A percentile compares a stretch with the other conserved stretches of the same genome.
phyloP scores from a whole-genome alignment of 192 early-diverging fungal genomes.

The Neocallimastix lanati region DNA sequence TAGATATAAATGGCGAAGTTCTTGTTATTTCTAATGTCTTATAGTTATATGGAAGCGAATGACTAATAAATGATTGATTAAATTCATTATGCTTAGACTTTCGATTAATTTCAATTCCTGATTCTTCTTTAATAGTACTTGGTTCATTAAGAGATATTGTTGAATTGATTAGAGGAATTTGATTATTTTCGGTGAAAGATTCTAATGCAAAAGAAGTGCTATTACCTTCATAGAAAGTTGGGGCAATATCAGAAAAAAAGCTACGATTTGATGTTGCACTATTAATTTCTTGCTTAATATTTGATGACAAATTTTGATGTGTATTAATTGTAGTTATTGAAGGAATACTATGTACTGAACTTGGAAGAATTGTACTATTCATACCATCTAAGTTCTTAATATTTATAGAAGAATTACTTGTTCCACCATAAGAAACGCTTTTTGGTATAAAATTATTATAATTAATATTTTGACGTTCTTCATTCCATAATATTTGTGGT shows the following conservation, averaged over 20 bases:
- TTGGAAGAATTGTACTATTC: neutral
- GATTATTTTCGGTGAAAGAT: neutral
- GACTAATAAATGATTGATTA: neutral
- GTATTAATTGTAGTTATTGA: neutral
- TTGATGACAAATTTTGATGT: neutral
- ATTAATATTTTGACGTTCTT: neutral
- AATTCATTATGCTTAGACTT: neutral
- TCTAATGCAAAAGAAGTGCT: neutral
- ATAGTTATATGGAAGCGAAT: neutral
- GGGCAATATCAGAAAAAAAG: neutral
- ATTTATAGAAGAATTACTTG: too few species aligned
- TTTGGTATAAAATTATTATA: too few species aligned
- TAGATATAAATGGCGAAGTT: neutral
- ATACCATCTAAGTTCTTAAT: neutral
- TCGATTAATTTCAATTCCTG: neutral
- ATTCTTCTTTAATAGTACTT: neutral
- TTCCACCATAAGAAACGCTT: too few species aligned
- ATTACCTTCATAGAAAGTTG: neutral
- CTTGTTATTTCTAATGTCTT: neutral
- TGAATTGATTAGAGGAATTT: neutral
- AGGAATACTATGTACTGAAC: neutral
- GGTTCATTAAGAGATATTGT: neutral
- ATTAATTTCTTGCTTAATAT: neutral
- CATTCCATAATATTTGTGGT: neutral
- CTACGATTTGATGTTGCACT: neutral